These are phyloP conservation scores for Candida sp. DNA, from an alignment of 1,139 yeast genomes.

Conservation along the genomic window DNA sequence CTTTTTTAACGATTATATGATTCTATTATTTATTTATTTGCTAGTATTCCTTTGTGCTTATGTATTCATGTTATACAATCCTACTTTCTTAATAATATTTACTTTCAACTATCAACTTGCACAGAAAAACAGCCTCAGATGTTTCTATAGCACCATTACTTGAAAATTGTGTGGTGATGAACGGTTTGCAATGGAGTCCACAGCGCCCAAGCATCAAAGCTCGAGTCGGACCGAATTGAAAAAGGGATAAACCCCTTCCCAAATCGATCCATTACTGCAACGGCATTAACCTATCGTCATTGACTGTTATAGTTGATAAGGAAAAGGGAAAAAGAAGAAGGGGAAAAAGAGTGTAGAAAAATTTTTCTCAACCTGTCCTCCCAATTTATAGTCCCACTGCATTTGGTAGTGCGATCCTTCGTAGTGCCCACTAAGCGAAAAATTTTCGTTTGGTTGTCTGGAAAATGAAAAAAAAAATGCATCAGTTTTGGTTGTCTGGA, in stretches of 20 bases:
- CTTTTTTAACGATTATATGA: conserved; percentile 1
- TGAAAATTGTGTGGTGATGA: conserved; percentile 30
- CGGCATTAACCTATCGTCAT: conserved; percentile 62
- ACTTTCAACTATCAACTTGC: background rate
- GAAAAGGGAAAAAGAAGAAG: conserved; percentile 19
- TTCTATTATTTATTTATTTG: conserved; percentile 2
- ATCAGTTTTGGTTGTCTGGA: background rate
- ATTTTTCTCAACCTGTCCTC: conserved; percentile 1
- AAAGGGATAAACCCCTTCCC: conserved; percentile 3
- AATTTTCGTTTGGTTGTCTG: background rate
- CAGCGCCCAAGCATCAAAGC: conserved; percentile 29
- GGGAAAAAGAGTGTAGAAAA: conserved; percentile 5
- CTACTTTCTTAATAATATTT: background rate
- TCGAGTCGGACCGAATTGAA: conserved; percentile 18
- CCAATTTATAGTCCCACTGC: conserved; percentile 3
- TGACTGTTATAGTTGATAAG: conserved; percentile 69
- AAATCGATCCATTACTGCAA: conserved; percentile 34
- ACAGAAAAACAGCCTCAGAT: conserved; percentile 33
- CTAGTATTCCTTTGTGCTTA: background rate
- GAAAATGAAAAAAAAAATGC: background rate
- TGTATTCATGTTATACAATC: background rate
- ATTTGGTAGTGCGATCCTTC: background rate
- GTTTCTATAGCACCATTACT: conserved; percentile 25
- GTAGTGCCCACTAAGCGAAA: background rate
- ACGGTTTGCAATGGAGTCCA: conserved; percentile 32